A percentile compares a stretch with the other conserved stretches of the same genome.
Conservation (phyloP, 768 basidiomycete genomes). For the Naganishia randhawae region DNA sequence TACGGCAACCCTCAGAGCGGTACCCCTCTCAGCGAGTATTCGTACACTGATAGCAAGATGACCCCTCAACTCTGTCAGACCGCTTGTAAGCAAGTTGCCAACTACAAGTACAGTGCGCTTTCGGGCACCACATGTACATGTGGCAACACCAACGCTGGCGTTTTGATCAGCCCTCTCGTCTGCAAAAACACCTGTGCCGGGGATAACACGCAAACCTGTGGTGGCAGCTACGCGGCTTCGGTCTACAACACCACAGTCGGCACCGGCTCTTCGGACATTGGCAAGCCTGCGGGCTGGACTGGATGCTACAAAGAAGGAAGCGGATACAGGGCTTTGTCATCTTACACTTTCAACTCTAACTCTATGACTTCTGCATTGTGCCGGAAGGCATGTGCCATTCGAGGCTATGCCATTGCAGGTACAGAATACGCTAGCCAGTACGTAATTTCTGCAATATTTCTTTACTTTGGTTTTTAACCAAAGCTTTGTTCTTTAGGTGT, state of each 20-base stretch:
- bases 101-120: constrained; percentile 18
- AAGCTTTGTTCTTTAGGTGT: not conserved
- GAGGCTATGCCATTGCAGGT: constrained; percentile 28
- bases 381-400: constrained; percentile 11
- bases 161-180: not conserved
- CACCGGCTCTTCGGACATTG: not conserved
- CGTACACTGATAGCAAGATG: constrained; percentile 29
- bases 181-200: constrained; percentile 12
- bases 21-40: constrained; percentile 8
- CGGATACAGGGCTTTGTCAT: constrained; percentile 29
- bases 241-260: constrained; percentile 35
- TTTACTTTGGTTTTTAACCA: not conserved
- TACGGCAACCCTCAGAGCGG: constrained; percentile 10
- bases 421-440: constrained; percentile 29
- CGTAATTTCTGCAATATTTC: not conserved
- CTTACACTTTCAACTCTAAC: constrained; percentile 35
- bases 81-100: constrained; percentile 36
- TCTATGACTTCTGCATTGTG: constrained; percentile 32
- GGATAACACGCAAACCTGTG: constrained; percentile 33
- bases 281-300: constrained; percentile 23
- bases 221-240: constrained; percentile 29
- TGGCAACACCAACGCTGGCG: constrained; percentile 30
- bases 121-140: constrained; percentile 40
- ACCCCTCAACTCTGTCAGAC: constrained; percentile 41
- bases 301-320: constrained; percentile 33